Conservation (phyloP, 371 early-diverging fungal genomes). For the Lichtheimia ramosa region DNA sequence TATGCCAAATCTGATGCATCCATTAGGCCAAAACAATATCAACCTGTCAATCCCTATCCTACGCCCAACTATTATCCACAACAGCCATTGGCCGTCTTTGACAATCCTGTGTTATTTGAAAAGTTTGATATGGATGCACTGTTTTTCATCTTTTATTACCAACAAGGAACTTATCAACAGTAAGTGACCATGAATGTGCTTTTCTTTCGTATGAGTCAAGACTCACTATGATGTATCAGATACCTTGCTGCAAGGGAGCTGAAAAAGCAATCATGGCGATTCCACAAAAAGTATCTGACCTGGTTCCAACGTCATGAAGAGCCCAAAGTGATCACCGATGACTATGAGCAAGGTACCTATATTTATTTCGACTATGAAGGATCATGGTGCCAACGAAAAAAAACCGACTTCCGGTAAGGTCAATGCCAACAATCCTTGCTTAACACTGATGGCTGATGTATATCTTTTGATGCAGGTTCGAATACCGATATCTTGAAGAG, state of each 20-base stretch:
- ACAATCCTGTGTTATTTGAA: constrained; percentile 81
- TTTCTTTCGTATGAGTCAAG: not conserved
- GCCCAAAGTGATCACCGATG: constrained; percentile 95
- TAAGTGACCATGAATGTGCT: constrained; percentile 39
- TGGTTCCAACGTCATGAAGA: constrained; percentile 99
- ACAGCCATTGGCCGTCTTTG: constrained; percentile 78
- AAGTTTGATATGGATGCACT: constrained; percentile 96
- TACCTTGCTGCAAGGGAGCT: constrained; percentile 95
- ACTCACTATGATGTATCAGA: constrained; percentile 28
- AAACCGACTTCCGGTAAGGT: constrained; percentile 85
- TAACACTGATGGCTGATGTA: not conserved
- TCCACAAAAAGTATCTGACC: constrained; percentile 97
- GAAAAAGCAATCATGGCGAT: constrained; percentile 98
- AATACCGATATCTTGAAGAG: constrained; percentile 87
- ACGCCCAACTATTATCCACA: constrained; percentile 92
- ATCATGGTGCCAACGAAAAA: constrained; percentile 98
- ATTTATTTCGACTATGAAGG: constrained; percentile 99
- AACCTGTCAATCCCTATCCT: constrained; percentile 75
- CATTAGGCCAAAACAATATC: constrained; percentile 65
- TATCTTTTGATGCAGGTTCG: constrained; percentile 59
- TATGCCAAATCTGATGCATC: not conserved
- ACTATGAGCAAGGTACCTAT: constrained; percentile 98
- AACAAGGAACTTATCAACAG: constrained; percentile 96
- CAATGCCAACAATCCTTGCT: not conserved
- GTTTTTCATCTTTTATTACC: constrained; percentile 99